phyloP scores from a whole-genome alignment of 2,329 filamentous ascomycete species.

The Xylaria multiplex region DNA sequence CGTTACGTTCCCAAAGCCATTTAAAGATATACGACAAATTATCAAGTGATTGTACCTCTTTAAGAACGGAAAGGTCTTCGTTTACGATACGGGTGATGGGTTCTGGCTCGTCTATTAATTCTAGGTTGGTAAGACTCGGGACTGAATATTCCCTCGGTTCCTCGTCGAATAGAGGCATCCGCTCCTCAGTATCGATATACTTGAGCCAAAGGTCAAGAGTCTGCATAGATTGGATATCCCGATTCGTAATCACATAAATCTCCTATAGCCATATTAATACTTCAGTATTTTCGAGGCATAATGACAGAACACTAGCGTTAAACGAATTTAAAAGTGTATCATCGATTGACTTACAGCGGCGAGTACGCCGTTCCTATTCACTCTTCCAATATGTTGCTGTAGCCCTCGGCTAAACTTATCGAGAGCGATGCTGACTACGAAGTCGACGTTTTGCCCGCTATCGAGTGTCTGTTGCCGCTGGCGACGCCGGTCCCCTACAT shows the following conservation, averaged over 20 bases:
- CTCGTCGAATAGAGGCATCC: slow-evolving; percentile 27
- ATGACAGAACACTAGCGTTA: neutral
- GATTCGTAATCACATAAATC: slow-evolving; percentile 27
- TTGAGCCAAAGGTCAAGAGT: slow-evolving; percentile 26
- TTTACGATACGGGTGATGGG: neutral
- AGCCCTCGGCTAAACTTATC: slow-evolving; percentile 24
- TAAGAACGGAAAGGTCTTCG: slow-evolving; percentile 9
- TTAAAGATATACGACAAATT: slow-evolving; percentile 4
- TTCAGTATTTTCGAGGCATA: neutral
- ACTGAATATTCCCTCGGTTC: slow-evolving; percentile 23
- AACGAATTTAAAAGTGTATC: neutral
- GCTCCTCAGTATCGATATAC: slow-evolving; percentile 23
- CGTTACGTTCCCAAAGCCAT: slow-evolving; percentile 9
- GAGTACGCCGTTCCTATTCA: slow-evolving; percentile 22
- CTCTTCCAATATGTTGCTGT: slow-evolving; percentile 23
- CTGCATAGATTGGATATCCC: slow-evolving; percentile 25
- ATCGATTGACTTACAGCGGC: slow-evolving; percentile 20
- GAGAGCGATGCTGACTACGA: slow-evolving; percentile 21
- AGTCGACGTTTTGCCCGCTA: slow-evolving; percentile 23
- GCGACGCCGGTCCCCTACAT: slow-evolving; percentile 18
- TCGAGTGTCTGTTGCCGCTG: slow-evolving; percentile 22
- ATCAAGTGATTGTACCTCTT: slow-evolving; percentile 3
- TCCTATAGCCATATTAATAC: slow-evolving; percentile 5
- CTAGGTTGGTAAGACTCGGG: neutral
- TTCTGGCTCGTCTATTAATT: neutral